Evolutionary conservation across 2,329 filamentous ascomycete species (phyloP), one percentile per base, ranked within the genome.

Genomic region (Cordyceps javanica): DNA sequence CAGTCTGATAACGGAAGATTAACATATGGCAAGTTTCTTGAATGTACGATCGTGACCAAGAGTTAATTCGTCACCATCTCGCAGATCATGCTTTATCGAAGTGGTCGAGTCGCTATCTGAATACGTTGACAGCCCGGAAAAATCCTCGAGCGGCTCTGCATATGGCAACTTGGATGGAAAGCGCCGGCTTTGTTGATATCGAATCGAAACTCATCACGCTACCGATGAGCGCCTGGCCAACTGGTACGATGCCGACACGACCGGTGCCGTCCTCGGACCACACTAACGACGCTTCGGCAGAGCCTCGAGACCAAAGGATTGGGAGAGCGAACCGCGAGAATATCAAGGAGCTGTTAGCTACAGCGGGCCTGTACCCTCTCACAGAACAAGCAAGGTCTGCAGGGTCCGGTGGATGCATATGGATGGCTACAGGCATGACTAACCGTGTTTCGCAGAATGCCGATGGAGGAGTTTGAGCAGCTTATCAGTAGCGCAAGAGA

Each of bases 1-100:
- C 92, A 96, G 69, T 96, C 90, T 0, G 85, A 93, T 64, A 95
- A 90, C 65, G 91, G 91, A 5, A 85, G 83, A n/a, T 74, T 94
- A 64, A 86, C 83, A 11, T 79, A 86, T 52, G 77, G 83, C 80
- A 66, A 70, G 78, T 49, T 36, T 9, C 11, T n/a, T n/a, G n/a
- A n/a, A n/a, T n/a, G n/a, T n/a, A n/a, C n/a, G n/a, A n/a, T n/a
- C n/a, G n/a, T n/a, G n/a, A n/a, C n/a, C n/a, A n/a, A n/a, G n/a
- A n/a, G n/a, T n/a, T n/a, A n/a, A n/a, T n/a, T n/a, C n/a, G n/a
- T n/a, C n/a, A n/a, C n/a, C n/a, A n/a, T n/a, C n/a, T n/a, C 8
- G 26, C 61, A 86, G 80, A 80, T 54, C 82, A 89, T 68, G 87
- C 85, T 2, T 75, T 91, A 54, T 78, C 79, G 16, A 76, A 81